phyloP scores from a whole-genome alignment of 306 rosid genomes.

The Aeschynomene evenia region DNA sequence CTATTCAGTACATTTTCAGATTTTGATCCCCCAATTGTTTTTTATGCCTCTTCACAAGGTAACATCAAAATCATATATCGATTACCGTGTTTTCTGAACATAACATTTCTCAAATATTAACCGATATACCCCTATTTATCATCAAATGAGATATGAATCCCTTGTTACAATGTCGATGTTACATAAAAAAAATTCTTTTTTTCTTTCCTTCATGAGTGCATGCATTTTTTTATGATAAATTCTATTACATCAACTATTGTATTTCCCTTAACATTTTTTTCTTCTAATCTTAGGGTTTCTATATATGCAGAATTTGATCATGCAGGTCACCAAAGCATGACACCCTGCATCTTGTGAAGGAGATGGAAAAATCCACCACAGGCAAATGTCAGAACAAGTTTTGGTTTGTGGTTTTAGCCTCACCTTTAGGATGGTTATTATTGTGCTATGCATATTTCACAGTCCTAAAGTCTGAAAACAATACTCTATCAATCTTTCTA shows the following conservation, averaged over 20 bases:
- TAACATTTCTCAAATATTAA: no score
- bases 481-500: not conserved
- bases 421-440: not conserved
- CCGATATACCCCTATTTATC: no score
- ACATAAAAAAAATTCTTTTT: no score
- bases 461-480: not conserved
- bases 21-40: no score
- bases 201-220: no score
- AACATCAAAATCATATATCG: no score
- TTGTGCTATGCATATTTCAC: not conserved
- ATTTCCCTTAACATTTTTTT: not conserved
- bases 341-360: not conserved
- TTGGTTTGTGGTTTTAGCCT: not conserved
- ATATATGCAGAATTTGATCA: not conserved
- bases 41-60: no score
- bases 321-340: not conserved
- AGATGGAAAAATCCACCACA: slow-evolving; percentile 2
- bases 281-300: not conserved
- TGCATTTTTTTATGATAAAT: no score
- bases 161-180: no score
- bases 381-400: not conserved
- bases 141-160: no score
- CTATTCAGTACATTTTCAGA: no score
- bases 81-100: no score
- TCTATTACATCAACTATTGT: not conserved